A percentile compares a stretch with the other conserved stretches of the same genome.
Conservation (phyloP, 805 yeast species). For the Nakazawaea sp. region DNA sequence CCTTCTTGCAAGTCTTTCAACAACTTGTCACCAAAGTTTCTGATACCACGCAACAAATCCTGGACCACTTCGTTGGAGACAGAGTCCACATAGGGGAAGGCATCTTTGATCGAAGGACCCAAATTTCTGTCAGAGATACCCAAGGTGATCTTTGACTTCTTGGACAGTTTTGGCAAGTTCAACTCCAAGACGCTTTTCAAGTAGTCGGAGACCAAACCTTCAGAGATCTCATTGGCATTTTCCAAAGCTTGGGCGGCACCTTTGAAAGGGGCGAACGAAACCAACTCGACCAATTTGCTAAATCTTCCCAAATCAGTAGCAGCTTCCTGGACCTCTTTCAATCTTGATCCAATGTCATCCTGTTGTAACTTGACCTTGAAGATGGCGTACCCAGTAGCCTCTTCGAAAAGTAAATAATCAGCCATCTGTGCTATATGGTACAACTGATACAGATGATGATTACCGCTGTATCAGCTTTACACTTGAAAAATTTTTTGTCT, state of each 20-base stretch:
- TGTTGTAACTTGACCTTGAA: conserved; percentile 92
- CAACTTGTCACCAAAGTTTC: conserved; percentile 83
- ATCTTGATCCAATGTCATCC: conserved; percentile 86
- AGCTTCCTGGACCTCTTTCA: conserved; percentile 91
- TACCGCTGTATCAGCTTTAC: too few relatives aligned
- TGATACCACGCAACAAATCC: conserved; percentile 91
- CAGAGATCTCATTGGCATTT: conserved; percentile 96
- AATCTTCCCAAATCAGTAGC: conserved; percentile 79
- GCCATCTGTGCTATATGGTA: conserved; percentile 37
- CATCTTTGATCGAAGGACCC: conserved; percentile 95
- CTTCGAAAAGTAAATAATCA: conserved; percentile 92
- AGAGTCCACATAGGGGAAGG: conserved; percentile 84
- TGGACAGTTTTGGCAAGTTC: conserved; percentile 76
- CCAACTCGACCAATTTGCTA: conserved; percentile 88
- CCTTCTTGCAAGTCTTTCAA: conserved; percentile 90
- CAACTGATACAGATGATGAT: too few relatives aligned
- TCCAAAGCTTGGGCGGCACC: conserved; percentile 99
- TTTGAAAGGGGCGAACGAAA: conserved; percentile 95
- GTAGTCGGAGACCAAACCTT: conserved; percentile 92
- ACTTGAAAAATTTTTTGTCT: too few relatives aligned
- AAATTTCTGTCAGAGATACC: conserved; percentile 93
- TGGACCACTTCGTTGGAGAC: conserved; percentile 87
- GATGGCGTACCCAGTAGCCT: conserved; percentile 96
- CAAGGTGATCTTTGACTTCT: conserved; percentile 59
- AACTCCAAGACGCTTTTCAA: conserved; percentile 84